Conservation (phyloP, 1,139 yeast genomes). For the Diutina neorugosa region DNA sequence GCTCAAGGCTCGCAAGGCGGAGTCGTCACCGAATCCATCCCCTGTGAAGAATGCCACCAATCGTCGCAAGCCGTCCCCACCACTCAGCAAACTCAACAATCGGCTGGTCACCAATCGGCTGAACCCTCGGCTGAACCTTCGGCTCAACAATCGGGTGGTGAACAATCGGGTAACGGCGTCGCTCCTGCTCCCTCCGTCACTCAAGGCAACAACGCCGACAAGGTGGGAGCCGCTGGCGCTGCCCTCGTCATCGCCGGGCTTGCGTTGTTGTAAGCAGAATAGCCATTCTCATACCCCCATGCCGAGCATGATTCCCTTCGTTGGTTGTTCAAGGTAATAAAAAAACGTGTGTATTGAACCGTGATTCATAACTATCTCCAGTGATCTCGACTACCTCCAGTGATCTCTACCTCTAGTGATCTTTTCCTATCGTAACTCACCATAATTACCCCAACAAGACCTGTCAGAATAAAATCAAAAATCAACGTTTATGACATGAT, state of each 20-base stretch:
- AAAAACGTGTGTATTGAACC: background rate
- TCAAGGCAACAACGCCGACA: background rate
- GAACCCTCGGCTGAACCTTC: background rate
- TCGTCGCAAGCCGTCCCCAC: background rate
- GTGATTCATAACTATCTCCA: background rate
- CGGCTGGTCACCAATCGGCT: background rate
- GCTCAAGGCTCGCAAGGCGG: background rate
- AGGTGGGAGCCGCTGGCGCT: constrained; percentile 1
- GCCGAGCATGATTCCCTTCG: background rate
- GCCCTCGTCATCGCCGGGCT: constrained; percentile 2
- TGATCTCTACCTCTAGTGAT: too few species aligned
- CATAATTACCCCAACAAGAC: too few species aligned
- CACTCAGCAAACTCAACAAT: background rate
- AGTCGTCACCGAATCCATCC: background rate
- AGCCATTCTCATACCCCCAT: background rate
- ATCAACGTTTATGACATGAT: too few species aligned
- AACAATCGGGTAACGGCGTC: background rate
- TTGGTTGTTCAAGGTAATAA: background rate
- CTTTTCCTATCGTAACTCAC: too few species aligned
- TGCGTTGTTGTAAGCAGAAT: constrained; percentile 3
- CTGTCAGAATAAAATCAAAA: too few species aligned
- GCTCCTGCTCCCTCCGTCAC: background rate
- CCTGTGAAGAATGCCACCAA: background rate
- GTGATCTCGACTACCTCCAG: background rate
- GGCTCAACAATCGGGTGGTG: background rate